Base-by-base conservation (phyloP, 129 eudicot genomes). In the Flaveria trinervia region DNA sequence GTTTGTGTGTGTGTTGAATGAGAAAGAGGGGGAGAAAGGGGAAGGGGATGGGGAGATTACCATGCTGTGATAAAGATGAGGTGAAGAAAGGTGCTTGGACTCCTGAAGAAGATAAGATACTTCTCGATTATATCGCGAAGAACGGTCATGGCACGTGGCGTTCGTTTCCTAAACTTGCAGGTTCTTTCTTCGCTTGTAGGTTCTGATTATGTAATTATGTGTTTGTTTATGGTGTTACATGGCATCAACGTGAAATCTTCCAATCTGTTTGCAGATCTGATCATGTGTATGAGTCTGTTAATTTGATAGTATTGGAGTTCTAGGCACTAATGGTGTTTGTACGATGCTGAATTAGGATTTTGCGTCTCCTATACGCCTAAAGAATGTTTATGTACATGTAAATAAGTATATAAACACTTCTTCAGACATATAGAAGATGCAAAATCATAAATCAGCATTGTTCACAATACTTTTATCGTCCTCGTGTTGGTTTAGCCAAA, bases 21-120 rank as follows among this genome's bases (percentile, higher is more conserved):
- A 80, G 65, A 76, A 76, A 71, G 49, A 79, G 39, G 68, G 80
- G 52, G 69, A 72, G 68, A 50, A 84, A 65, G 71, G 65, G 78
- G 72, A 55, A 70, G 49, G 76, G 61, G 18, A 87, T 85, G 89
- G 89, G 90, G 49, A 86, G 87, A 76, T 30, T 75, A 12, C 81
- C 90, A 26, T 88, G 89, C 61, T 85, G 86, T 50, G 86, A 83
- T 20, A 85, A 84, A 55, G 80, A 82, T 16, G 83, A 82, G 51
- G 89, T 86, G 69, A 93, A 80, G 65, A 93, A 82, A 83, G 98
- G 98, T 52, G 83, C 95, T 15, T 93, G 98, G 98, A 88, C 88
- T 74, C 82, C 89, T 20, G 92, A 90, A 79, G 98, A 93, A 72
- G 98, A 93, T 82, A 83, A 85, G 72, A 68, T 90, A 67, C 94